These are phyloP conservation scores for Hypsizygus ulmarius DNA, from an alignment of 1,284 basidiomycete species.

Conservation along the genomic window DNA sequence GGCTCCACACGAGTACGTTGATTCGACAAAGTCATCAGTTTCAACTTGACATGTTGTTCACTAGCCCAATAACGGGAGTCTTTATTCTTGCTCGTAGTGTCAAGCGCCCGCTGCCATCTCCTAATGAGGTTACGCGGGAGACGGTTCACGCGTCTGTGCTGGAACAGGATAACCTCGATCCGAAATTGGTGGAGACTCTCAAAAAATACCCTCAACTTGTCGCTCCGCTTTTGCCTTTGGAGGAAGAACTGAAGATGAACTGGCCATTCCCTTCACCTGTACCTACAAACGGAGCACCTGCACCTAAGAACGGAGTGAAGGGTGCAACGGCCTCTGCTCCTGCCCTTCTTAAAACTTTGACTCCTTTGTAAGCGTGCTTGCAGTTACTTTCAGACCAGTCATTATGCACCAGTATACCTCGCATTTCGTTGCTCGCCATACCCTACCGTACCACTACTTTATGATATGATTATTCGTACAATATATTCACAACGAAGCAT, in stretches of 20 bases:
- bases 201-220: conserved; percentile 44
- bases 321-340: background rate
- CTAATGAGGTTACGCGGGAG: conserved; percentile 53
- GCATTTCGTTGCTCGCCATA: too few relatives aligned
- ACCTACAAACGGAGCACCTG: too few relatives aligned
- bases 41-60: conserved; percentile 3
- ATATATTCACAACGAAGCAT: too few relatives aligned
- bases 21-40: background rate
- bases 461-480: too few relatives aligned
- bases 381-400: too few relatives aligned
- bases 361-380: too few relatives aligned
- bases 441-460: too few relatives aligned
- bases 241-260: conserved; percentile 44
- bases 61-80: conserved; percentile 52
- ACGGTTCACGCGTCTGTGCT: conserved; percentile 59
- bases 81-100: conserved; percentile 44
- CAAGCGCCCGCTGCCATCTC: conserved; percentile 47
- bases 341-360: too few relatives aligned
- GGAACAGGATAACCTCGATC: conserved; percentile 38
- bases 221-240: conserved; percentile 45
- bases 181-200: conserved; percentile 36
- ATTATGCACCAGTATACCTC: too few relatives aligned
- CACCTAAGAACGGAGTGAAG: background rate
- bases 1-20: conserved; percentile 54
- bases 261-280: conserved; percentile 34